Percentiles rank a stretch among this genome's conserved stretches.
These are phyloP conservation scores for Cantharellus anzutake DNA, from an alignment of 768 basidiomycete species.

Conservation along the genomic window DNA sequence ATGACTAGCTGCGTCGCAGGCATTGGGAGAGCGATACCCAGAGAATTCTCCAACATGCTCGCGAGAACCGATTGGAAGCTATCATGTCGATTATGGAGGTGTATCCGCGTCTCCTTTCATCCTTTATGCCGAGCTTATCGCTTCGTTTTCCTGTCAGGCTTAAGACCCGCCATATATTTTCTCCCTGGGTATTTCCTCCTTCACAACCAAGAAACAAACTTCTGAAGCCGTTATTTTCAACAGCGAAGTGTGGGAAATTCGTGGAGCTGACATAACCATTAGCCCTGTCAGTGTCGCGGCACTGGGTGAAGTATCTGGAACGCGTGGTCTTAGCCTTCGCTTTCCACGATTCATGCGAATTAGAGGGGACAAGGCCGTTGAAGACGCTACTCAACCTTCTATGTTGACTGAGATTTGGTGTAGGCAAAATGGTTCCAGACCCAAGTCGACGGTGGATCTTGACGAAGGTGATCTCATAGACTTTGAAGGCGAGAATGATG, in stretches of 20 bases:
- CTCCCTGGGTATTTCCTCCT: background rate
- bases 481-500: conserved; percentile 17
- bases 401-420: conserved; percentile 53
- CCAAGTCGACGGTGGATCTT: conserved; percentile 18
- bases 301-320: conserved; percentile 33
- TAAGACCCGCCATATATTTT: conserved; percentile 48
- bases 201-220: background rate
- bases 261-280: conserved; percentile 42
- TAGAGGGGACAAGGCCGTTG: conserved; percentile 53
- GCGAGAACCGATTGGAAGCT: conserved; percentile 33
- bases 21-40: conserved; percentile 46
- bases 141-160: conserved; percentile 21
- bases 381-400: conserved; percentile 50
- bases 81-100: conserved; percentile 39
- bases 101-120: background rate
- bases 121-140: background rate
- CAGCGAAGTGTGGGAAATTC: conserved; percentile 73
- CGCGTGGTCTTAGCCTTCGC: conserved; percentile 52
- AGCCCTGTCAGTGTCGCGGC: conserved; percentile 78
- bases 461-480: conserved; percentile 49
- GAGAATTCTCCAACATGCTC: conserved; percentile 38
- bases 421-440: conserved; percentile 31
- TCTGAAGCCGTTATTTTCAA: background rate
- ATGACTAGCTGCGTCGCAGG: conserved; percentile 23
- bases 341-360: conserved; percentile 72